Evolutionary conservation across 1,284 basidiomycete species (phyloP), one percentile per base, ranked within the genome.

Genomic region (Taiwanofungus camphoratus): DNA sequence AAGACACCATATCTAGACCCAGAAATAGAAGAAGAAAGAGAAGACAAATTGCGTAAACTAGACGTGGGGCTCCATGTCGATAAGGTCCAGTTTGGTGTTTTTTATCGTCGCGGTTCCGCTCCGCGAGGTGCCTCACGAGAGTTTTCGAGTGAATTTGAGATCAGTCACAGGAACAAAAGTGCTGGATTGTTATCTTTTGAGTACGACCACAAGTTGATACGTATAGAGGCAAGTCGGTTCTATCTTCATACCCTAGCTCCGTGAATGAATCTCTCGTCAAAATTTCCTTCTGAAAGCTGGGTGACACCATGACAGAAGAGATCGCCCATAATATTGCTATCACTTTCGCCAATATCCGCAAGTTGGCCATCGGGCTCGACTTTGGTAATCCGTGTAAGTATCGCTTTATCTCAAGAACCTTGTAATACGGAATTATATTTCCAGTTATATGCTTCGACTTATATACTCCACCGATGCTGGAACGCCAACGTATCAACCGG

Each of bases 361-460:
- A 71, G 50, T 66, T 86, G 36, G 80, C 71, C 2, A 64, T 75
- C 30, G 80, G 80, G 2, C 64, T 70, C 38, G 79, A 84, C 45
- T 66, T 61, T 33, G 67, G 66, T 4, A 64, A 67, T 41, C 68
- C 62, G 30, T 70, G 65, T 72, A 51, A 46, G 66, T 56, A 18
- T 26, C 22, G 30, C 34, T 9, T 26, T 15, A 41, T 23, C 24
- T 41, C 8, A 36, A 49, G 7, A 44, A 46, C 16, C 27, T 15
- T 20, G 5, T 38, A 30, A 24, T 35, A 15, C 21, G 23, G n/a
- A 27, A 6, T 15, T 20, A n/a, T 1, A 6, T 13, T 16, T 8
- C 13, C 44, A 83, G 81, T 77, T 56, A 62, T 83, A n/a, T 77
- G 78, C 50, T 80, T 85, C 45, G 79, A 83, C 47, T 66, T 79